Conservation (phyloP, 805 yeast species). For the Pichia heedii region DNA sequence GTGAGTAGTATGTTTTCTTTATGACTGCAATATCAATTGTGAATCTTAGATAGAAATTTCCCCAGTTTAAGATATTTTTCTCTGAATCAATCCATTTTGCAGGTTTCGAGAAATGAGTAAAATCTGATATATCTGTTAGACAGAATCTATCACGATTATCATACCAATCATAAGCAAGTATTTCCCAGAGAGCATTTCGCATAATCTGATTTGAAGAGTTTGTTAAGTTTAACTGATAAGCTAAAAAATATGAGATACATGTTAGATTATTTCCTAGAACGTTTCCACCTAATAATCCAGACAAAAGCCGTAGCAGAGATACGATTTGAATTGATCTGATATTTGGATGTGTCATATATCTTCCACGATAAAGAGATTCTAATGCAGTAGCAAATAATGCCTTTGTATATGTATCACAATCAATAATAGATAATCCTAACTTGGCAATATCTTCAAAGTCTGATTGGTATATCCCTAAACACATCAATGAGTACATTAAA, state of each 20-base stretch:
- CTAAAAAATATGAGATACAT: constrained; percentile 15
- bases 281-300: constrained; percentile 25
- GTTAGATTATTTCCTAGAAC: constrained; percentile 20
- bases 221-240: constrained; percentile 21
- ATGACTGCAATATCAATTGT: constrained; percentile 18
- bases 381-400: constrained; percentile 24
- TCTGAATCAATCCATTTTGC: constrained; percentile 13
- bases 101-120: constrained; percentile 20
- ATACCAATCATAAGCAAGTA: constrained; percentile 27
- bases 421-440: constrained; percentile 18
- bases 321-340: constrained; percentile 21
- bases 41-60: constrained; percentile 18
- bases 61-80: constrained; percentile 13
- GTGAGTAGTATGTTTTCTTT: constrained; percentile 22
- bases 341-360: constrained; percentile 26
- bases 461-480: constrained; percentile 22
- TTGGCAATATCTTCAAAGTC: constrained; percentile 17
- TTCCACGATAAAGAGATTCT: constrained; percentile 27
- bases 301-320: constrained; percentile 20
- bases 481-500: constrained; percentile 25
- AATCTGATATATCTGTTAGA: constrained; percentile 15
- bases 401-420: constrained; percentile 23
- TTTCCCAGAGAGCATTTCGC: constrained; percentile 22
- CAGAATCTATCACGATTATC: constrained; percentile 22
- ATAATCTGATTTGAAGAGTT: constrained; percentile 4